Conservation (phyloP, 352 stramenopile genomes). For the Pythium volutum region DNA sequence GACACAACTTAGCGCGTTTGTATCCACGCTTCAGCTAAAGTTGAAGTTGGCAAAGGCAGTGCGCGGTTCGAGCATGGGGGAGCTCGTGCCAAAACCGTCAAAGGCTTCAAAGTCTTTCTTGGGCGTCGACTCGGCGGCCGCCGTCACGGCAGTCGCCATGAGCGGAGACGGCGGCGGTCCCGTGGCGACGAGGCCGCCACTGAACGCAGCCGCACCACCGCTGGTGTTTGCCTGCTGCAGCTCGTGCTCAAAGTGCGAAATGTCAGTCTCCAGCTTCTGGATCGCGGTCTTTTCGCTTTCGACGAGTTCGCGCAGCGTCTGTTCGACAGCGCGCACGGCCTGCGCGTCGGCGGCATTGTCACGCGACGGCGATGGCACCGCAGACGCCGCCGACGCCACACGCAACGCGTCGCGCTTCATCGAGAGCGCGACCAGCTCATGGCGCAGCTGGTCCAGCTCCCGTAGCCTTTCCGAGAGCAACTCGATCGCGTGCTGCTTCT, state of each 20-base stretch:
- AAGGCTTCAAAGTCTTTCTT: conserved; percentile 29
- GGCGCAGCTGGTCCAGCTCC: conserved; percentile 68
- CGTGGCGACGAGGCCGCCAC: conserved; percentile 2
- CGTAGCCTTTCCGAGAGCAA: conserved; percentile 58
- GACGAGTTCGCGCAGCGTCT: conserved; percentile 50
- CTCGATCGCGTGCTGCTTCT: conserved; percentile 63
- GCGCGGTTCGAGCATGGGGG: conserved; percentile 1
- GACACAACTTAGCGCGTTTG: neutral
- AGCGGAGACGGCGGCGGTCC: conserved; percentile 2
- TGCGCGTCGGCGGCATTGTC: conserved; percentile 32
- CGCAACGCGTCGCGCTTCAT: conserved; percentile 68
- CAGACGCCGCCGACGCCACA: conserved; percentile 19
- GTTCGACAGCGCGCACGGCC: conserved; percentile 38
- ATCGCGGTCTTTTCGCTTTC: conserved; percentile 55
- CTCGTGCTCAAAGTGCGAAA: conserved; percentile 47
- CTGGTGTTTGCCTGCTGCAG: conserved; percentile 32
- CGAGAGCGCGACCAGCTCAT: conserved; percentile 60
- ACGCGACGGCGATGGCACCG: neutral
- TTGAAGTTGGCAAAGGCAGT: conserved; percentile 20
- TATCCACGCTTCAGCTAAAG: conserved; percentile 21
- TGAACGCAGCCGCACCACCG: neutral
- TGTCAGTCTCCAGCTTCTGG: conserved; percentile 49
- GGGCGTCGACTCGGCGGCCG: conserved; percentile 16
- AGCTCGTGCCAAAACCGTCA: conserved; percentile 28
- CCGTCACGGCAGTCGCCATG: neutral